Evolutionary conservation across 257 asterid species (phyloP).

Genomic region (Solanum pennellii): DNA sequence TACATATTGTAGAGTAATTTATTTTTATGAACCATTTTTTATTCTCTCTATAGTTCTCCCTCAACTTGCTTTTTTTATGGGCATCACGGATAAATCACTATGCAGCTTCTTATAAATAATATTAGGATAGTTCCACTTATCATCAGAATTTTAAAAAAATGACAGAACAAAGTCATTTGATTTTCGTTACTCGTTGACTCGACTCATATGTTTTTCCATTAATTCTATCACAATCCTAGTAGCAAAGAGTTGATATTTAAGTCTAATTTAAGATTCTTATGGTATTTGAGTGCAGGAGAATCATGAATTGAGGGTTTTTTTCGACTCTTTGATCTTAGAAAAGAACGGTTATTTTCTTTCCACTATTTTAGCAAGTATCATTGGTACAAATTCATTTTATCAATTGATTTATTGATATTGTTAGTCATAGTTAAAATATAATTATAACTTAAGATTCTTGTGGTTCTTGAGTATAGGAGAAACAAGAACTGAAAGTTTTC

Average conservation of each 20-base stretch:
- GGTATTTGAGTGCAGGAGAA: neutral
- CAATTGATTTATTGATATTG: neutral
- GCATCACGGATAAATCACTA: neutral
- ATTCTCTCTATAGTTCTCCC: neutral
- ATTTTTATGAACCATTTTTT: neutral
- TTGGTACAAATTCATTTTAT: neutral
- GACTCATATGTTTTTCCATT: neutral
- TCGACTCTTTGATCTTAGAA: neutral
- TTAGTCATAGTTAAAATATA: too few species aligned
- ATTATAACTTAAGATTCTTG: neutral
- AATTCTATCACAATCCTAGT: neutral
- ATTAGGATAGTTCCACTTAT: neutral
- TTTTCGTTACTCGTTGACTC: neutral
- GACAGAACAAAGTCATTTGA: neutral
- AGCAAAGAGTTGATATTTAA: neutral
- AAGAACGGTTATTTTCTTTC: neutral
- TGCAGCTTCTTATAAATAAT: neutral
- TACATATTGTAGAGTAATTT: neutral
- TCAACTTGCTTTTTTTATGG: neutral
- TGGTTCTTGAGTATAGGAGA: neutral
- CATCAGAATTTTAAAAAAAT: too few species aligned
- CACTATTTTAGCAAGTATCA: too few species aligned
- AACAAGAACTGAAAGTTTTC: neutral
- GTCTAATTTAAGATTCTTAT: neutral
- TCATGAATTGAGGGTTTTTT: neutral